phyloP scores from a whole-genome alignment of 176 grass and related monocot genomes.

The Avena atlantica region DNA sequence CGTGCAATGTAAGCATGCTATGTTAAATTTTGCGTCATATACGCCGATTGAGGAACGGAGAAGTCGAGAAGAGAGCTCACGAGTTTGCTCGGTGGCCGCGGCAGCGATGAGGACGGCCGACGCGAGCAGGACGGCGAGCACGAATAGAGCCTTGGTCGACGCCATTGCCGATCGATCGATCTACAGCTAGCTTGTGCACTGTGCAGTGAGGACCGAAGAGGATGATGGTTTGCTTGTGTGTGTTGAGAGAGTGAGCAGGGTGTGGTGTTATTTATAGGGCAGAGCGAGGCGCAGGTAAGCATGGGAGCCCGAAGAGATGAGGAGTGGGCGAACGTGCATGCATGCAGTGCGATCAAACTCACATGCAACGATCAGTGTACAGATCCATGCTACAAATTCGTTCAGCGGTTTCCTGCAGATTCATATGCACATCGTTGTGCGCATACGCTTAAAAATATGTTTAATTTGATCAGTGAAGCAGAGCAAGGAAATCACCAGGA shows the following conservation, averaged over 20 bases:
- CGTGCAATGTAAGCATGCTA: neutral
- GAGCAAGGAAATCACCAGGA: too few species aligned
- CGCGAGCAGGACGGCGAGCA: constrained; percentile 50
- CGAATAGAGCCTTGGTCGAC: constrained; percentile 52
- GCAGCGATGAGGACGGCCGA: constrained; percentile 43
- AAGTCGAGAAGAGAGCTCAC: constrained; percentile 24
- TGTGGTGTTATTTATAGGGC: constrained; percentile 30
- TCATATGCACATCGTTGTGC: constrained; percentile 19
- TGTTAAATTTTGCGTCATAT: neutral
- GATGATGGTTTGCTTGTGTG: constrained; percentile 14
- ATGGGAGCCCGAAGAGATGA: neutral
- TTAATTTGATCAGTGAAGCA: too few species aligned
- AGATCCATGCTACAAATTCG: too few species aligned
- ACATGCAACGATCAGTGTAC: neutral
- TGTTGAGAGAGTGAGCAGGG: constrained; percentile 28
- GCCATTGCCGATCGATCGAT: constrained; percentile 46
- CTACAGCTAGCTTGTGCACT: neutral
- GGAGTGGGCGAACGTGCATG: constrained; percentile 25
- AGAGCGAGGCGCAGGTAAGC: neutral
- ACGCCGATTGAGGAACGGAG: neutral
- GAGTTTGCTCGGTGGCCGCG: constrained; percentile 40
- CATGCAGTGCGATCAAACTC: neutral
- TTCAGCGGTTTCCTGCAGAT: neutral
- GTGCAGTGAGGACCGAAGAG: neutral
- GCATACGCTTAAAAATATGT: neutral